Base-by-base conservation (phyloP, 768 basidiomycete genomes). In the Pilatotrama ljubarskyi region DNA sequence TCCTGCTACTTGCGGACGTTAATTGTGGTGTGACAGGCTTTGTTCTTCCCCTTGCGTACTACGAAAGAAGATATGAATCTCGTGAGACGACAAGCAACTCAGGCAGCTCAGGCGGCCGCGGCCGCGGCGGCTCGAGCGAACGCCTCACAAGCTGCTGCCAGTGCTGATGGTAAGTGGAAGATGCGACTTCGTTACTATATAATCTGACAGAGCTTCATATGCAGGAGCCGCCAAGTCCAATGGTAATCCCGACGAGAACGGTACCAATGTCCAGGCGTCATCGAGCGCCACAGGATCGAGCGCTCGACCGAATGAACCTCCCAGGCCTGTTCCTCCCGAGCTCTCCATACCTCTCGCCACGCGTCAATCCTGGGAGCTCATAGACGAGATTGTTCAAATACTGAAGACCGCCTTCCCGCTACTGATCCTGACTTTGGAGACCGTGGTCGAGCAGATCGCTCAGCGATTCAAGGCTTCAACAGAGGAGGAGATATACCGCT, bases 401-500 rank as follows among this genome's bases (percentile, higher is more conserved):
- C 80, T 98, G 67, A 98, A 99, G 77, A 97, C 96, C 0, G 88
- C 93, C 0, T 97, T 95, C 80, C 97, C 97, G 0, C 81, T 99
- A 7, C 82, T 99, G 36, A 92, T 96, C 29, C 78, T 98, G 20
- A 97, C 94, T 57, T 81, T 99, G 80, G 97, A 99, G 76, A 95
- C 93, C 15, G 90, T 98, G 82, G 90, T 95, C 4, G 97, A 99
- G 65, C 95, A 98, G 74, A 90, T 99, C 64, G 81, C 86, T 20
- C 83, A 86, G 59, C 84, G 94, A 51, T 96, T 98, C 77, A 96
- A 97, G 72, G 84, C 90, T 2, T 81, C 84, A 1, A 82, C 86
- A 2, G 97, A 99, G 59, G 97, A 99, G 74, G 95, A 98, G 64
- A 87, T 95, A 7, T 98, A 98, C 75, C 84, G 97, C 17, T 85